Conservation (phyloP, 139 green algal genomes). For the Parachlorella kessleri region DNA sequence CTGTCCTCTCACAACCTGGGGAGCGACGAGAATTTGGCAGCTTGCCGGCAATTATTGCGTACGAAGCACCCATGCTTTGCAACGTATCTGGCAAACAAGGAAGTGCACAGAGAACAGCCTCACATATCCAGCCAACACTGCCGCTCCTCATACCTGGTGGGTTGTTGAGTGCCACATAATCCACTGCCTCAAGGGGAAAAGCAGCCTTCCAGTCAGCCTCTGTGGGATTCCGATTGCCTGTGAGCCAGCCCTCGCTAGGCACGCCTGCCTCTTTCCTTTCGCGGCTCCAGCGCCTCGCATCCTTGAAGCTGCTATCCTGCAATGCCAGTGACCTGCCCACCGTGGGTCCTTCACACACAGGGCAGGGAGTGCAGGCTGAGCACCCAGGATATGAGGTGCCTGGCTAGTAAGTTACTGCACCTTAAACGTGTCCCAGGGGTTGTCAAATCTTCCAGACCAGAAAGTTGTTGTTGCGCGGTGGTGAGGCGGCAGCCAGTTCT, state of each 20-base stretch:
- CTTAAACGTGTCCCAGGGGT: conserved; percentile 41
- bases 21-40: background rate
- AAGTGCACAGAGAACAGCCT: background rate
- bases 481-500: conserved; percentile 25
- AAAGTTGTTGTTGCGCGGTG: conserved; percentile 3
- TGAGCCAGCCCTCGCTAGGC: conserved; percentile 14
- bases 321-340: too few species aligned
- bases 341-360: too few species aligned
- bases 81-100: background rate
- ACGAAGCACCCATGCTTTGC: background rate
- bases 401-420: too few species aligned
- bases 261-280: background rate
- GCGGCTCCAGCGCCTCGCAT: conserved; percentile 30
- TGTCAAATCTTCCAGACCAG: conserved; percentile 27
- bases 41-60: background rate
- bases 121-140: background rate
- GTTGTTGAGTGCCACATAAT: conserved; percentile 12
- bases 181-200: conserved; percentile 29
- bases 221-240: conserved; percentile 11
- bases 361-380: too few species aligned
- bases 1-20: background rate
- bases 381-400: too few species aligned
- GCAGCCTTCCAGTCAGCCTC: conserved; percentile 18
- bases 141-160: too few species aligned
- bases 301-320: conserved; percentile 30